These are phyloP conservation scores for Penicillium sp. DNA, from an alignment of 2,329 filamentous ascomycete genomes.

Conservation along the genomic window DNA sequence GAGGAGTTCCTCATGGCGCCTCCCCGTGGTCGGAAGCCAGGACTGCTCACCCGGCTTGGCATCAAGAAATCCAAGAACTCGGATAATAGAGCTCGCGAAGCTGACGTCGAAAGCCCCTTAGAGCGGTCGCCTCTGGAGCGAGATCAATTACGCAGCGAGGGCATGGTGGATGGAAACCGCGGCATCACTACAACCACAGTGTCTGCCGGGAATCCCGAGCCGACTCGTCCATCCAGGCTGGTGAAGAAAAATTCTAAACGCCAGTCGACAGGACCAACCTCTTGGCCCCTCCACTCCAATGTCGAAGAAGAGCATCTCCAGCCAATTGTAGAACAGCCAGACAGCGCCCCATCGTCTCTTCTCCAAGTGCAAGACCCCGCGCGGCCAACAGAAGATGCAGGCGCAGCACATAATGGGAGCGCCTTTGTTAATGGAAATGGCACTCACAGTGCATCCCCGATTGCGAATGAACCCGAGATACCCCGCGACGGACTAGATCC, in stretches of 20 bases:
- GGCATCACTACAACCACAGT: slow-evolving; percentile 21
- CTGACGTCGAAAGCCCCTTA: slow-evolving; percentile 57
- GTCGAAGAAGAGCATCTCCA: slow-evolving; percentile 3
- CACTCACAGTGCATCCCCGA: background rate
- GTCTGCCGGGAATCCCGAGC: slow-evolving; percentile 15
- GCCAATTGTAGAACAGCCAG: slow-evolving; percentile 11
- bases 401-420: slow-evolving; percentile 10
- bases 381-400: background rate
- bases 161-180: slow-evolving; percentile 12
- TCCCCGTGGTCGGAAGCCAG: slow-evolving; percentile 28
- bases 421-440: slow-evolving; percentile 10
- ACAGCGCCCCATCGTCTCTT: slow-evolving; percentile 6
- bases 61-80: slow-evolving; percentile 28
- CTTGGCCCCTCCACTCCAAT: slow-evolving; percentile 28
- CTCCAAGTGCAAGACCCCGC: background rate
- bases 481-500: slow-evolving; percentile 6
- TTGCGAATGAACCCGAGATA: slow-evolving; percentile 10
- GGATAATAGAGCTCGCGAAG: slow-evolving; percentile 49
- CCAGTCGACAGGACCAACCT: slow-evolving; percentile 14
- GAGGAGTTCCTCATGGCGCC: slow-evolving; percentile 37
- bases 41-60: slow-evolving; percentile 35
- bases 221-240: slow-evolving; percentile 26
- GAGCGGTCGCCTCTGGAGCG: slow-evolving; percentile 58
- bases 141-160: slow-evolving; percentile 29
- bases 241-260: slow-evolving; percentile 29